phyloP scores from a whole-genome alignment of 352 stramenopile genomes.

The Pythium dissotocum region DNA sequence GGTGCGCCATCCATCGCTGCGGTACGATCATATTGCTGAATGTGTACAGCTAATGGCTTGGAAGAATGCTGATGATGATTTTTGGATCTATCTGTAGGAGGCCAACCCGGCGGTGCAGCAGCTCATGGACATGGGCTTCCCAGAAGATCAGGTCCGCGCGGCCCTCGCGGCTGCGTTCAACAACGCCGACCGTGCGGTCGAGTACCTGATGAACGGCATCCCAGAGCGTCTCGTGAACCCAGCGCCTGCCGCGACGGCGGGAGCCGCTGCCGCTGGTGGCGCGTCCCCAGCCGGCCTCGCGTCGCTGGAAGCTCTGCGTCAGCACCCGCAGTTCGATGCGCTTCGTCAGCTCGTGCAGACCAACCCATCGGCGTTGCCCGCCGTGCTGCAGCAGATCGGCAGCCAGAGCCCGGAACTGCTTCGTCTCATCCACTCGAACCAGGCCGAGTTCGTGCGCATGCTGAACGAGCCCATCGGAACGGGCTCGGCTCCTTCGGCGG shows the following conservation, averaged over 20 bases:
- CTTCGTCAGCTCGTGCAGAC: constrained; percentile 82
- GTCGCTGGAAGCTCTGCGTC: constrained; percentile 76
- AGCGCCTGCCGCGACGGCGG: constrained; percentile 20
- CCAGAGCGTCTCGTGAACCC: constrained; percentile 48
- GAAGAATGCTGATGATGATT: not conserved
- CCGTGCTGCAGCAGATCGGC: constrained; percentile 86
- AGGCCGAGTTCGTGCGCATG: constrained; percentile 86
- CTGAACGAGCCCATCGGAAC: constrained; percentile 85
- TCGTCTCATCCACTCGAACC: constrained; percentile 85
- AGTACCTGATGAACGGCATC: constrained; percentile 90
- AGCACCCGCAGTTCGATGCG: constrained; percentile 84
- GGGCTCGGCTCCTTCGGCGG: constrained; percentile 34
- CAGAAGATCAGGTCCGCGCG: constrained; percentile 78
- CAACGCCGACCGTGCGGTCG: constrained; percentile 83
- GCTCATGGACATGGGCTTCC: constrained; percentile 87
- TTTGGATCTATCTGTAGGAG: constrained; percentile 36
- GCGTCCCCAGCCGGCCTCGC: constrained; percentile 18
- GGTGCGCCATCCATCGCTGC: constrained; percentile 27
- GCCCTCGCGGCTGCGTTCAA: constrained; percentile 84
- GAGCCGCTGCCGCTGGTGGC: constrained; percentile 25
- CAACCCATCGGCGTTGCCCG: constrained; percentile 76
- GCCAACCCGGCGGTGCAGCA: constrained; percentile 66
- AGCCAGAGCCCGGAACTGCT: constrained; percentile 81
- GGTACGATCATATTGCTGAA: constrained; percentile 10
- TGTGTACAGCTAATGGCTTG: not conserved